Percentiles rank a stretch among this genome's conserved stretches.
Conservation (phyloP, 108 stramenopile genomes). For the Cyclotella sp. region DNA sequence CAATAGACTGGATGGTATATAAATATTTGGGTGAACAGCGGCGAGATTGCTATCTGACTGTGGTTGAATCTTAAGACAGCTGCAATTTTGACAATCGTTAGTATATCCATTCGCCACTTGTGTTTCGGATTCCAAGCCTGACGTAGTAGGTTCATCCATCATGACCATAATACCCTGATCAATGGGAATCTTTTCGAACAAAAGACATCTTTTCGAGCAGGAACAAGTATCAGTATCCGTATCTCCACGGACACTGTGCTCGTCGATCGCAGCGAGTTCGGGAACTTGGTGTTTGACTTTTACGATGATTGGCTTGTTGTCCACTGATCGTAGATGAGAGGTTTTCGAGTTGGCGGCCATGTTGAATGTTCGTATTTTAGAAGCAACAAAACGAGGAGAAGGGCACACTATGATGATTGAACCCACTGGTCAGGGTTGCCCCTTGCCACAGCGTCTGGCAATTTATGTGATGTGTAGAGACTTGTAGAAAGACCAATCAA, state of each 20-base stretch:
- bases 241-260: background rate
- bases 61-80: slow-evolving; percentile 22
- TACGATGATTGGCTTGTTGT: slow-evolving; percentile 11
- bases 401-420: too few relatives aligned
- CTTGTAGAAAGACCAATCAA: too few relatives aligned
- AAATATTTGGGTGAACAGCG: slow-evolving; percentile 70
- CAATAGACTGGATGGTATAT: slow-evolving; percentile 56
- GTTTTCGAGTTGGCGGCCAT: background rate
- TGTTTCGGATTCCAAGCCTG: background rate
- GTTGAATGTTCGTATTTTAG: too few relatives aligned
- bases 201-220: slow-evolving; percentile 16
- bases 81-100: slow-evolving; percentile 3
- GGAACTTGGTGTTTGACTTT: background rate
- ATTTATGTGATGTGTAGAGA: too few relatives aligned
- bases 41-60: slow-evolving; percentile 55
- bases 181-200: slow-evolving; percentile 17
- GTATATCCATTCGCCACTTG: background rate
- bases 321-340: background rate
- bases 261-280: background rate
- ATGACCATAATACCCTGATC: slow-evolving; percentile 29
- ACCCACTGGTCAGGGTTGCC: too few relatives aligned
- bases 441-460: too few relatives aligned
- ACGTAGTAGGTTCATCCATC: slow-evolving; percentile 9
- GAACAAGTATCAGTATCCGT: background rate
- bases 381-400: too few relatives aligned